Evolutionary conservation across 129 eudicot species (phyloP).

Genomic region (Pulicaria dysenterica): DNA sequence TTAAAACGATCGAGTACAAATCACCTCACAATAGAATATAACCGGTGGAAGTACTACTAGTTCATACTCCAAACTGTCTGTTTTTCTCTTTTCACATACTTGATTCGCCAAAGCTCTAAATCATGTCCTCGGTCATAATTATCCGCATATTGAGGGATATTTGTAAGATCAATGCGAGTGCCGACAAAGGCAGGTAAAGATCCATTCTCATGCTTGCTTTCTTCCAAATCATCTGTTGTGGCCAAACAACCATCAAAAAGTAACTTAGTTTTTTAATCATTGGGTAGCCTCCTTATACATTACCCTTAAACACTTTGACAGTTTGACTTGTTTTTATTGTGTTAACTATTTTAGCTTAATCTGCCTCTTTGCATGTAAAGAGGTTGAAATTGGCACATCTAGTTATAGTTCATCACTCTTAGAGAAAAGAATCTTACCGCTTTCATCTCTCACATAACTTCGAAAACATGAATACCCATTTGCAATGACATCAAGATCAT

Average conservation of each 20-base stretch:
- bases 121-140: constrained; percentile 72
- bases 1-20: not conserved
- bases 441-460: constrained; percentile 52
- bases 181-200: constrained; percentile 53
- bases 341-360: not conserved
- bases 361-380: not conserved
- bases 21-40: not conserved
- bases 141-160: constrained; percentile 64
- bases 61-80: not conserved
- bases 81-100: constrained; percentile 33
- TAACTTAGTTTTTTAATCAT: too few species aligned
- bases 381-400: constrained; percentile 4
- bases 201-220: constrained; percentile 26
- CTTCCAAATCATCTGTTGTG: constrained; percentile 38
- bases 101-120: constrained; percentile 84
- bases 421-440: constrained; percentile 37
- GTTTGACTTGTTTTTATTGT: not conserved
- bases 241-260: constrained; percentile 3
- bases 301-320: not conserved
- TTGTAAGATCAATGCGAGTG: constrained; percentile 50
- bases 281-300: too few species aligned
- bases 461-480: constrained; percentile 92
- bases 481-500: constrained; percentile 77
- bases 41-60: not conserved
- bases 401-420: not conserved